Evolutionary conservation across 139 green algal species (phyloP), one percentile per base, ranked within the genome.

Genomic region (Astrephomene gubernaculifera): DNA sequence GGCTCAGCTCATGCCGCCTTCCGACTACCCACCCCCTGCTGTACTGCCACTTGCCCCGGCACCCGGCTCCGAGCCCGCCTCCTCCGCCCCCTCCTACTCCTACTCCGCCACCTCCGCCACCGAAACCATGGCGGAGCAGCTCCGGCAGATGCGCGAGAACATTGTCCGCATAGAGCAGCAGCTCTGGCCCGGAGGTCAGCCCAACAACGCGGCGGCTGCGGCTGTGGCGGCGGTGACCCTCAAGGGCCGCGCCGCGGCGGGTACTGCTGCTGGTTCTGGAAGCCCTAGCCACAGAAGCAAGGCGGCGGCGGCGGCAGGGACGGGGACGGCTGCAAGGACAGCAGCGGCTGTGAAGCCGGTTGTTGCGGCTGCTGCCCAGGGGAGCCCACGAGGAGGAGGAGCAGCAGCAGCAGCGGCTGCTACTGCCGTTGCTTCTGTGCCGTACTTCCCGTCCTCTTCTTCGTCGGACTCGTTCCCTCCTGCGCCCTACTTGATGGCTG

Each of bases 161-260:
- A 83, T 83, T 12, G 2, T 4, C 3, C 54, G 76, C 25, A 83
- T 83, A 29, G 76, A 83, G 60, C 14, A 64, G n/a, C 39, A 72
- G 76, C 43, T 83, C n/a, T 83, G 60, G 76, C 53, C 53, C 41
- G 60, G 36, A 1, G 60, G 29, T 12, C 19, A 25, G 38, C 14
- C 49, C 49, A 57, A 57, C n/a, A n/a, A n/a, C n/a, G n/a, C n/a
- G n/a, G n/a, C n/a, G n/a, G n/a, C n/a, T n/a, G n/a, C 49, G 49
- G 68, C 68, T 22, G 35, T 39, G 9, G 9, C 49, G 49, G 14
- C 14, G 49, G 49, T 49, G 31, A 49, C 65, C 1, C 65, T 72
- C 14, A 24, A 24, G 38, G 38, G 38, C 41, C 38, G 68, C 36
- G 68, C 35, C 9, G 68, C 38, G 38, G 65, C 65, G 24, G 68